Evolutionary conservation across 768 basidiomycete species (phyloP), one percentile per base, ranked within the genome.

Genomic region (Kwoniella europaea): DNA sequence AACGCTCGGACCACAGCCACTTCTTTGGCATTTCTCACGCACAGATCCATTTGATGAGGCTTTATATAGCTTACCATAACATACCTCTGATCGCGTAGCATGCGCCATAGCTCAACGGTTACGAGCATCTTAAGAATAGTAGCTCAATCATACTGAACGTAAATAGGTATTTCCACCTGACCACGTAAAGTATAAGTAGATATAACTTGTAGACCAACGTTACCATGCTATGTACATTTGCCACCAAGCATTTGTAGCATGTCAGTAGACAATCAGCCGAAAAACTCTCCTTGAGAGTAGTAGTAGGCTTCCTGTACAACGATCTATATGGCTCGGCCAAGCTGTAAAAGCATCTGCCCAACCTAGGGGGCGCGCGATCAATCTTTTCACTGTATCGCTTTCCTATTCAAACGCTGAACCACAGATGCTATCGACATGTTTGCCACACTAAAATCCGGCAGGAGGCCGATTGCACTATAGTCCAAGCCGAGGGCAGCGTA

Each of bases 71-170:
- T 22, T 12, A 4, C 24, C 10, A 20, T 3, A 18, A 55, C 5
- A 55, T 55, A 0, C 10, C 6, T 12, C n/a, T 22, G 54, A 55
- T 55, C 54, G 54, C 54, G 54, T 55, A 55, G 54, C 54, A 24
- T 55, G 54, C n/a, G 24, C 20, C 24, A n/a, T 55, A 24, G 54
- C 54, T 55, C 54, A 55, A n/a, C 54, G 54, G 54, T 55, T 55
- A 20, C 24, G 10, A 55, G 54, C 54, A 18, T 9, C 5, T 55
- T 55, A 10, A 35, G 35, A 35, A 35, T 35, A 35, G 35, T 35
- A 35, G 35, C 35, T 35, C 35, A 35, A 35, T 35, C 35, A 35
- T 35, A 35, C 7, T 35, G 35, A 35, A n/a, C 24, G 54, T 55
- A 55, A 6, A 3, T n/a, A 50, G 46, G 46, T 24, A 18, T 22